A percentile compares a stretch with the other conserved stretches of the same genome.
phyloP scores from a whole-genome alignment of 1,284 basidiomycete species.

The Puccinia polysora region DNA sequence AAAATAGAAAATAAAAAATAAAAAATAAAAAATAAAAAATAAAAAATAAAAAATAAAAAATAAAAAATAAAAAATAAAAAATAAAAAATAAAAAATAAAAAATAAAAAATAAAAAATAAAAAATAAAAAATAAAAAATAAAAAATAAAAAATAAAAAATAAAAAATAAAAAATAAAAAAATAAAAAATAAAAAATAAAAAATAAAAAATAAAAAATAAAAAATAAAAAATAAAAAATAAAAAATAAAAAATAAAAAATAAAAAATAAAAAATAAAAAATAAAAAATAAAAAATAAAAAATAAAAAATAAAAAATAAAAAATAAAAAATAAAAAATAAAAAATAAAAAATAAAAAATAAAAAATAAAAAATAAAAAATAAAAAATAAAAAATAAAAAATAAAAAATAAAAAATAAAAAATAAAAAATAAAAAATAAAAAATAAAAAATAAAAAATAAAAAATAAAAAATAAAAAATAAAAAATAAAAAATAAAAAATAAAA shows the following conservation, averaged over 20 bases:
- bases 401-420: neutral
- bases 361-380: neutral
- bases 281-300: neutral
- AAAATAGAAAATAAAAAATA: neutral
- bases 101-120: neutral
- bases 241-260: neutral
- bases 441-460: neutral
- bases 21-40: neutral
- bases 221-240: neutral
- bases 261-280: neutral
- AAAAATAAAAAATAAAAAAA: neutral
- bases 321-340: neutral
- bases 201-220: neutral
- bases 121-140: neutral
- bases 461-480: neutral
- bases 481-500: neutral
- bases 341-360: neutral
- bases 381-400: neutral
- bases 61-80: neutral
- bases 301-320: neutral
- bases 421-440: neutral
- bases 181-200: neutral
- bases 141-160: neutral
- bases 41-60: neutral
- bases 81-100: neutral